Conservation (phyloP, 2,329 filamentous ascomycete species). For the Microcyclospora pomicola region DNA sequence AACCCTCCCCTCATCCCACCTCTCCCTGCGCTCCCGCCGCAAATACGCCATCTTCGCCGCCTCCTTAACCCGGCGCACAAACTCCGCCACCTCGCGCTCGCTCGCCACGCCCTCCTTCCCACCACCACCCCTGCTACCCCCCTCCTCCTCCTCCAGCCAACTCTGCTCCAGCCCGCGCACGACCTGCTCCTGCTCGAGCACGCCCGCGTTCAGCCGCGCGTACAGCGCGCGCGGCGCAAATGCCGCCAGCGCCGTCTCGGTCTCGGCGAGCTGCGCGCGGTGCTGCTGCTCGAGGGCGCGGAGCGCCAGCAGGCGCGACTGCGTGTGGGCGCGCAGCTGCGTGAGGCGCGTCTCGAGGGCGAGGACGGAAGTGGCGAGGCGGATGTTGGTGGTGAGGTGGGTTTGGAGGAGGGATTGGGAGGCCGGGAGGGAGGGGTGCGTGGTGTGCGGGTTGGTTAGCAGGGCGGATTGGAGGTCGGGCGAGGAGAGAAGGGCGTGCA, state of each 20-base stretch:
- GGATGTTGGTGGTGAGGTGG: constrained; percentile 56
- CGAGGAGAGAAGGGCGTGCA: constrained; percentile 53
- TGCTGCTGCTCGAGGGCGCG: constrained; percentile 86
- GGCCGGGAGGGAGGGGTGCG: constrained; percentile 56
- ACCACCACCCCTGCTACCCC: too few species aligned
- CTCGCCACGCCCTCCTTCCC: constrained; percentile 48
- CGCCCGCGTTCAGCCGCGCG: constrained; percentile 59
- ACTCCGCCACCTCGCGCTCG: constrained; percentile 75
- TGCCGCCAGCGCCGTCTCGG: constrained; percentile 69
- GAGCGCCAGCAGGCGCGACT: constrained; percentile 68
- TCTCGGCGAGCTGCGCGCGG: constrained; percentile 74
- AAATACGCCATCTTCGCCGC: constrained; percentile 66
- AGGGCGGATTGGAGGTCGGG: constrained; percentile 60
- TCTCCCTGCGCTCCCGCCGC: constrained; percentile 71
- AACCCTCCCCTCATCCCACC: constrained; percentile 92
- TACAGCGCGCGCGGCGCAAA: constrained; percentile 83
- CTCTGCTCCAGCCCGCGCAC: constrained; percentile 82
- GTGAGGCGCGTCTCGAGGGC: constrained; percentile 46
- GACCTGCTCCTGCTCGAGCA: constrained; percentile 70
- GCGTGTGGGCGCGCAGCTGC: constrained; percentile 54
- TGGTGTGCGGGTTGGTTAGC: constrained; percentile 49
- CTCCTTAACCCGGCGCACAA: constrained; percentile 68
- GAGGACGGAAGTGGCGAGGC: constrained; percentile 49
- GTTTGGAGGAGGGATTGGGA: constrained; percentile 51
- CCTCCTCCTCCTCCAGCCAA: constrained; percentile 61